phyloP scores from a whole-genome alignment of 176 grass and related monocot genomes.

The Rhynchospora breviuscula region DNA sequence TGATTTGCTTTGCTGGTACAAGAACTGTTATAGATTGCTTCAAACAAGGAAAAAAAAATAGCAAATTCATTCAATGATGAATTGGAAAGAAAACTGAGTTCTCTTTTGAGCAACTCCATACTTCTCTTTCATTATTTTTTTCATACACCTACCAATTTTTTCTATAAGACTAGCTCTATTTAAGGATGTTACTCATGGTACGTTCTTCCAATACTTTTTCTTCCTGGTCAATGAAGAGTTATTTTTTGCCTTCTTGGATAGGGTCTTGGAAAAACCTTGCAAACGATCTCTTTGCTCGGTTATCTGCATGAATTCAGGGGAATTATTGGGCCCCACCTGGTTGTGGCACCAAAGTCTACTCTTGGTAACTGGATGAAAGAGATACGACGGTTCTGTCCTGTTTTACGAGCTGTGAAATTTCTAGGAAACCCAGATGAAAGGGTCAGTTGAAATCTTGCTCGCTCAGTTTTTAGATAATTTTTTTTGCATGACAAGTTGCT shows the following conservation, averaged over 20 bases:
- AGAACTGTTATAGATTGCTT: neutral
- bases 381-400: constrained; percentile 86
- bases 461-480: neutral
- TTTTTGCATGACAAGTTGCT: constrained; percentile 4
- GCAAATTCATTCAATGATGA: neutral
- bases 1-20: neutral
- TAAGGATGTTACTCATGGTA: neutral
- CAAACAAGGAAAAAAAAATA: neutral
- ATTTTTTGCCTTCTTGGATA: constrained; percentile 28
- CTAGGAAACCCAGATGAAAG: constrained; percentile 96
- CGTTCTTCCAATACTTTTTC: neutral
- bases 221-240: neutral
- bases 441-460: constrained; percentile 32
- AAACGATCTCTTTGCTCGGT: constrained; percentile 91
- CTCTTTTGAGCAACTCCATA: neutral
- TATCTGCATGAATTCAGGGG: constrained; percentile 97
- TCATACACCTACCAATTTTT: neutral
- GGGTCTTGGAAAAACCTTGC: constrained; percentile 98
- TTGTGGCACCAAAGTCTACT: constrained; percentile 97
- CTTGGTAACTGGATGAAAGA: constrained; percentile 99
- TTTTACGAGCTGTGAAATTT: constrained; percentile 82
- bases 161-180: neutral
- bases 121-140: neutral
- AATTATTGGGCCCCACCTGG: constrained; percentile 90
- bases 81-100: neutral